Conservation (phyloP, 495 filamentous ascomycete genomes). For the Articulospora tetracladia region DNA sequence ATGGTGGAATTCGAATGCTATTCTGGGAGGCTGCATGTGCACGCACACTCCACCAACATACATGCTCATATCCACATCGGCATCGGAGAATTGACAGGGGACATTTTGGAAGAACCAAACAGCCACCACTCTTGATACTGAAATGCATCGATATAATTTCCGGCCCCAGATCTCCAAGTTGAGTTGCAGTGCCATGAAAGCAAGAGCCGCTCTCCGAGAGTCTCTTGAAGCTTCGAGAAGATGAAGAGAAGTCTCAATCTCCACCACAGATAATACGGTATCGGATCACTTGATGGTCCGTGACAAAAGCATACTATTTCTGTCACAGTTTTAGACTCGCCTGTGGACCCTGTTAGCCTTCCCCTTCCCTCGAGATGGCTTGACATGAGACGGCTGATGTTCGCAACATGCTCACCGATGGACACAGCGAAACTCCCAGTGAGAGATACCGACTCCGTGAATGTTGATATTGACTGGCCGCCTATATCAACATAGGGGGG, state of each 20-base stretch:
- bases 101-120: no score
- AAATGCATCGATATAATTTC: neutral
- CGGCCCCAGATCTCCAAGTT: neutral
- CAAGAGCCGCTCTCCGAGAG: neutral
- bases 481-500: no score
- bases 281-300: neutral
- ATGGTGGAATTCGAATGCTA: constrained; percentile 1
- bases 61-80: neutral
- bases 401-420: neutral
- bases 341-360: neutral
- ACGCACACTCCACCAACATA: neutral
- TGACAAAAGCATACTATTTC: neutral
- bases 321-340: neutral
- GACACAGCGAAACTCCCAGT: neutral
- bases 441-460: neutral
- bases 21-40: constrained; percentile 6
- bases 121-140: neutral
- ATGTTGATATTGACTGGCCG: neutral
- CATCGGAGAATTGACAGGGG: neutral
- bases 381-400: constrained; percentile 1
- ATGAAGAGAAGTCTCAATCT: neutral
- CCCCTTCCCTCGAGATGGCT: neutral
- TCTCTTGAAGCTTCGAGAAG: neutral
- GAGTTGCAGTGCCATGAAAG: neutral
- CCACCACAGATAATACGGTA: neutral